These are phyloP conservation scores for Trichoderma atroviride DNA, from an alignment of 2,329 filamentous ascomycete species.

Conservation along the genomic window DNA sequence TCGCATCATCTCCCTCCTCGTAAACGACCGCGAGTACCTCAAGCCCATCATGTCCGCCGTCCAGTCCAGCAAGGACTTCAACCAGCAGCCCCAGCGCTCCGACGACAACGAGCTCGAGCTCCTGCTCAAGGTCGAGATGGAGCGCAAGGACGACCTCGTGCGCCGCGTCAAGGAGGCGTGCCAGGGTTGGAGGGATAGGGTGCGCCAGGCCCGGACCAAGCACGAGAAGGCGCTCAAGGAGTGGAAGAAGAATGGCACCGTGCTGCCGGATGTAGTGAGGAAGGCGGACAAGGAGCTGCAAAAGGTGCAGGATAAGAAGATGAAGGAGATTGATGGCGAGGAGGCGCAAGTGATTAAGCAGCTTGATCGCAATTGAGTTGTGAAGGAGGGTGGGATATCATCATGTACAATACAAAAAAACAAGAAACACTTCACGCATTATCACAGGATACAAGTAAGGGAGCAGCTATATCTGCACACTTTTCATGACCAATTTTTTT, in stretches of 20 bases:
- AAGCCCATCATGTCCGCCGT: constrained; percentile 60
- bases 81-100: constrained; percentile 62
- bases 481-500: neutral
- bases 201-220: constrained; percentile 52
- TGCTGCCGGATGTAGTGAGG: constrained; percentile 53
- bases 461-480: neutral
- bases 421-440: neutral
- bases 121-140: constrained; percentile 55
- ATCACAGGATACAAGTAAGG: neutral
- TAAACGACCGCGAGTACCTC: constrained; percentile 49
- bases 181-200: constrained; percentile 54
- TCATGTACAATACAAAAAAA: constrained; percentile 3
- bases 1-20: constrained; percentile 46
- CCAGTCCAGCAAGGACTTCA: constrained; percentile 56
- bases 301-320: constrained; percentile 56
- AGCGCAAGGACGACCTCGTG: constrained; percentile 51
- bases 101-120: constrained; percentile 63
- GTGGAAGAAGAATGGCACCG: constrained; percentile 49
- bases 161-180: constrained; percentile 49
- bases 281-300: constrained; percentile 52
- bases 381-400: neutral
- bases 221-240: constrained; percentile 53
- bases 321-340: constrained; percentile 52
- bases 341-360: constrained; percentile 54
- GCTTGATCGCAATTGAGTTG: constrained; percentile 37